Percentiles rank a stretch among this genome's conserved stretches.
These are phyloP conservation scores for Mucor velutinosus DNA, from an alignment of 371 early-diverging fungal species.

Conservation along the genomic window DNA sequence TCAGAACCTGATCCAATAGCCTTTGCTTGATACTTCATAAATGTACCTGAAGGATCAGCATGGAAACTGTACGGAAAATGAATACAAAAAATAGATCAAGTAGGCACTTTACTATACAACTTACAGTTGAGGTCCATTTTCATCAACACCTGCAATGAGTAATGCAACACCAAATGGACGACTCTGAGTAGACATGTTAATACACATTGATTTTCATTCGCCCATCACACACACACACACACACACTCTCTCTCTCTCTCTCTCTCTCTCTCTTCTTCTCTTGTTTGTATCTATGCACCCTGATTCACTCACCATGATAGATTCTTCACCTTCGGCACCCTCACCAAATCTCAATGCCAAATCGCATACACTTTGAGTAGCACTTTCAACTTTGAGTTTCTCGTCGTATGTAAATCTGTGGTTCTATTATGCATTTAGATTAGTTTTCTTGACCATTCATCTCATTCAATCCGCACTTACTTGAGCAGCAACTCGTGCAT, in stretches of 20 bases:
- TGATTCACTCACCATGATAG: constrained; percentile 82
- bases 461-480: constrained; percentile 39
- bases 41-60: constrained; percentile 97
- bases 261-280: not conserved
- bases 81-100: not conserved
- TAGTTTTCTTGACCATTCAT: not conserved
- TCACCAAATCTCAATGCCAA: constrained; percentile 97
- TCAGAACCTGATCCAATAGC: constrained; percentile 99
- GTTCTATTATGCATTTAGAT: constrained; percentile 56
- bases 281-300: not conserved
- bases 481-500: constrained; percentile 95
- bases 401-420: constrained; percentile 96
- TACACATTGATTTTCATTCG: not conserved
- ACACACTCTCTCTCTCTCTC: not conserved
- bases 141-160: constrained; percentile 97
- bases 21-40: constrained; percentile 90
- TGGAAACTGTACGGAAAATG: constrained; percentile 66
- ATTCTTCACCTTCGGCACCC: constrained; percentile 93
- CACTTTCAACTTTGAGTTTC: constrained; percentile 91
- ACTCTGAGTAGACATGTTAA: constrained; percentile 48
- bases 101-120: constrained; percentile 12
- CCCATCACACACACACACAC: no score
- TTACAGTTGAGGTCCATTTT: constrained; percentile 97
- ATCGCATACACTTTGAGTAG: constrained; percentile 97
- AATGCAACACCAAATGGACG: constrained; percentile 99